Conservation (phyloP, 1,284 basidiomycete species). For the Cutaneotrichosporon dermatis region DNA sequence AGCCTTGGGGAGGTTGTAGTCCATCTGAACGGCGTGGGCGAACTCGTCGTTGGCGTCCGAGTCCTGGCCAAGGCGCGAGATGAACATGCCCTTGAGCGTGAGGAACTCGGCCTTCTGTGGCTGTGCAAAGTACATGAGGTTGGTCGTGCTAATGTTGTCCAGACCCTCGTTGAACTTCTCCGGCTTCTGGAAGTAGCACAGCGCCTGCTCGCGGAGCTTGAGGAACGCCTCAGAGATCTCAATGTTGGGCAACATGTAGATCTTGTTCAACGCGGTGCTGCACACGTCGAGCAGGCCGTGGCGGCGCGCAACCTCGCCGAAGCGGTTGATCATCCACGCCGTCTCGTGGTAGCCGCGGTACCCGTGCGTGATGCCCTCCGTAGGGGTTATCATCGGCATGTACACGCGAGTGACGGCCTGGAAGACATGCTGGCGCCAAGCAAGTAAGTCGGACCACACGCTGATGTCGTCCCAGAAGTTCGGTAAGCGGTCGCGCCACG, state of each 20-base stretch:
- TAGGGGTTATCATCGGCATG: conserved; percentile 72
- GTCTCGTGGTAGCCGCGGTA: conserved; percentile 99
- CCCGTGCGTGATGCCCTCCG: conserved; percentile 67
- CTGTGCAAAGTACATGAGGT: conserved; percentile 94
- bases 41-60: conserved; percentile 93
- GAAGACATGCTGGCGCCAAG: conserved; percentile 89
- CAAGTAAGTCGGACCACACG: conserved; percentile 96
- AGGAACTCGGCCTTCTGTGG: conserved; percentile 98
- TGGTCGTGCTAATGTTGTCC: conserved; percentile 99
- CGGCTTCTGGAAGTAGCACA: conserved; percentile 95
- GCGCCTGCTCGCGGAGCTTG: conserved; percentile 98
- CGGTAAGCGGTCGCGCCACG: conserved; percentile 95
- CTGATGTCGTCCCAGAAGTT: conserved; percentile 97
- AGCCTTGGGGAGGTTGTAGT: conserved; percentile 89
- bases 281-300: conserved; percentile 96
- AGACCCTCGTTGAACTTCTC: conserved; percentile 89
- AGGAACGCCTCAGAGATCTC: conserved; percentile 99
- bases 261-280: conserved; percentile 90
- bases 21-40: conserved; percentile 91
- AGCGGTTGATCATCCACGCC: conserved; percentile 99
- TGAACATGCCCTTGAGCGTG: conserved; percentile 99
- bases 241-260: conserved; percentile 98
- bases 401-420: conserved; percentile 97
- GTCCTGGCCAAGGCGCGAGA: conserved; percentile 76
- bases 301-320: conserved; percentile 98